Percentiles rank a stretch among this genome's conserved stretches.
Evolutionary conservation across 2,329 filamentous ascomycete genomes (phyloP).

Genomic region (Pseudogymnoascus sp.): DNA sequence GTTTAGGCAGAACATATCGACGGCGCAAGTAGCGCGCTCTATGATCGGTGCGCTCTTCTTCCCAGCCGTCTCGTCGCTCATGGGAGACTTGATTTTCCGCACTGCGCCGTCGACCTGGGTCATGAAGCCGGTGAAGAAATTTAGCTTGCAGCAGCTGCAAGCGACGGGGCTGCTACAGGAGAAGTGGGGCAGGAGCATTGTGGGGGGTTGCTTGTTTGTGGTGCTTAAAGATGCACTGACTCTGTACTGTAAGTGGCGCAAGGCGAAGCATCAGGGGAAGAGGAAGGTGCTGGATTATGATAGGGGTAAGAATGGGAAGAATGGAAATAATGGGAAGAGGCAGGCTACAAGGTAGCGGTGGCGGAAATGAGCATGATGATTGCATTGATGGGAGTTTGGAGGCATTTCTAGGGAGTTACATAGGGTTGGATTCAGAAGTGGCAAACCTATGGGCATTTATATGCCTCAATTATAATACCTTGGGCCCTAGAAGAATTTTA

Average conservation of each 20-base stretch:
- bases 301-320: conserved; percentile 1
- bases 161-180: conserved; percentile 68
- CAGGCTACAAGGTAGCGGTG: not conserved
- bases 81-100: conserved; percentile 68
- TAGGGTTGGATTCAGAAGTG: not conserved
- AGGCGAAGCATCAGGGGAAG: conserved; percentile 49
- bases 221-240: conserved; percentile 65
- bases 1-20: conserved; percentile 35
- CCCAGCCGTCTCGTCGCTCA: conserved; percentile 70
- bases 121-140: conserved; percentile 31
- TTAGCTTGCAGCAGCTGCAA: conserved; percentile 28
- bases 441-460: not conserved
- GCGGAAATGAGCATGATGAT: not conserved
- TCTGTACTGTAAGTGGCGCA: conserved; percentile 59
- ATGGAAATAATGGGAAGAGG: not conserved
- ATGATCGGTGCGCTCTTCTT: conserved; percentile 69
- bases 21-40: conserved; percentile 50
- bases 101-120: conserved; percentile 65
- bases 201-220: conserved; percentile 84
- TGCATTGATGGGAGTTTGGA: conserved; percentile 5
- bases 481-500: not conserved
- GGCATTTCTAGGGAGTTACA: not conserved
- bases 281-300: conserved; percentile 40
- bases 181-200: conserved; percentile 81
- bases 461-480: not conserved